These are phyloP conservation scores for Fusarium sp. DNA, from an alignment of 2,329 filamentous ascomycete genomes.

Conservation along the genomic window DNA sequence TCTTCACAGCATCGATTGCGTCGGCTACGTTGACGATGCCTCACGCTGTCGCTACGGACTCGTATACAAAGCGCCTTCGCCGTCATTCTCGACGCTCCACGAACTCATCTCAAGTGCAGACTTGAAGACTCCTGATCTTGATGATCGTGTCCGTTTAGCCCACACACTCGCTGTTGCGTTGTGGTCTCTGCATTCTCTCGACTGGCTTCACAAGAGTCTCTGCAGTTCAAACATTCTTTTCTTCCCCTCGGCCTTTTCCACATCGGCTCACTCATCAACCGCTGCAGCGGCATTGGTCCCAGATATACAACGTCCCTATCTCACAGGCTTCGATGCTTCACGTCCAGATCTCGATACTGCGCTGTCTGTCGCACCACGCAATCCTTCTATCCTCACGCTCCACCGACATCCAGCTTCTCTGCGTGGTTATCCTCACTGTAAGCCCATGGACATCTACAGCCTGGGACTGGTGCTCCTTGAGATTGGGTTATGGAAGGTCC, in stretches of 20 bases:
- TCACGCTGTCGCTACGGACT: slow-evolving; percentile 59
- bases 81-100: slow-evolving; percentile 58
- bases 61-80: slow-evolving; percentile 57
- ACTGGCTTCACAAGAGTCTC: slow-evolving; percentile 71
- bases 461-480: slow-evolving; percentile 66
- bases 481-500: slow-evolving; percentile 64
- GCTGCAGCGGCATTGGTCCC: slow-evolving; percentile 57
- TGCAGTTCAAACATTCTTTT: slow-evolving; percentile 69
- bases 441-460: slow-evolving; percentile 68
- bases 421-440: slow-evolving; percentile 60
- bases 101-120: slow-evolving; percentile 57
- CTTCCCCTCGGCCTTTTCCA: slow-evolving; percentile 62
- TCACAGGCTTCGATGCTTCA: slow-evolving; percentile 70
- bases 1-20: slow-evolving; percentile 63
- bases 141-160: slow-evolving; percentile 60
- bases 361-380: slow-evolving; percentile 62
- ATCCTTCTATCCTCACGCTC: slow-evolving; percentile 60
- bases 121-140: slow-evolving; percentile 62
- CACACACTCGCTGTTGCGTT: slow-evolving; percentile 60
- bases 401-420: slow-evolving; percentile 64
- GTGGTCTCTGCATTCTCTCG: slow-evolving; percentile 67
- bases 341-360: slow-evolving; percentile 67
- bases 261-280: slow-evolving; percentile 49
- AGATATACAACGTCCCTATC: slow-evolving; percentile 60
- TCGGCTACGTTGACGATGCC: slow-evolving; percentile 63